A percentile compares a stretch with the other conserved stretches of the same genome.
phyloP scores from a whole-genome alignment of 257 asterid genomes.

The Rehmannia glutinosa region DNA sequence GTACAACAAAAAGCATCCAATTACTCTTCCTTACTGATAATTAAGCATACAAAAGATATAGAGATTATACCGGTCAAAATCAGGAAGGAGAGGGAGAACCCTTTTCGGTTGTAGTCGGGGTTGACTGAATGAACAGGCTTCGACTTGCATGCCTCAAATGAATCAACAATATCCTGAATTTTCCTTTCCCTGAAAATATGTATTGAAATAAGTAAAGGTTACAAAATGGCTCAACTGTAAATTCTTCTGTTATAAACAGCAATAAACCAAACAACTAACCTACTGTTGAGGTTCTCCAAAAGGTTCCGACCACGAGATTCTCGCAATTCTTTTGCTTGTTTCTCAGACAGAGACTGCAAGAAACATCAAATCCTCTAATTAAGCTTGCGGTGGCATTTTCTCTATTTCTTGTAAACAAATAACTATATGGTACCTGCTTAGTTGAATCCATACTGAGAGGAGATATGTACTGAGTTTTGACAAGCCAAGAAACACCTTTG shows the following conservation, averaged over 20 bases:
- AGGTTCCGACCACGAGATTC: constrained; percentile 63
- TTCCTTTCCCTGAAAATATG: constrained; percentile 59
- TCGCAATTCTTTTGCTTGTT: constrained; percentile 88
- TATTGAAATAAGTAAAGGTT: neutral
- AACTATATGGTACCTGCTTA: constrained; percentile 68
- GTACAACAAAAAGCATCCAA: no score
- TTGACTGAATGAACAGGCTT: constrained; percentile 82
- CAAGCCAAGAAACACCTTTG: constrained; percentile 97
- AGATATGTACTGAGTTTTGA: constrained; percentile 93
- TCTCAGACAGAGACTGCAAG: constrained; percentile 79
- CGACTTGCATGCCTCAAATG: constrained; percentile 83
- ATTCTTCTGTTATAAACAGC: constrained; percentile 5
- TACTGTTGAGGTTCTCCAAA: constrained; percentile 77
- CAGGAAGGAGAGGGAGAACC: constrained; percentile 78
- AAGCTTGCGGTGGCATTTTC: constrained; percentile 6
- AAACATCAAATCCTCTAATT: constrained; percentile 11
- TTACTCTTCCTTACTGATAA: neutral
- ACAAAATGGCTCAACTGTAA: constrained; percentile 1
- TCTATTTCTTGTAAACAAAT: neutral
- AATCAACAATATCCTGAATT: constrained; percentile 59
- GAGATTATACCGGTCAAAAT: constrained; percentile 62
- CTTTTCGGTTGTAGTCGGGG: constrained; percentile 55
- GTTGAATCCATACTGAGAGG: constrained; percentile 84
- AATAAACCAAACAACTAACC: constrained; percentile 48
- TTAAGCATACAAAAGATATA: constrained; percentile 1